Base-by-base conservation (phyloP, 1,284 basidiomycete species). In the Psilocybe mexicana region DNA sequence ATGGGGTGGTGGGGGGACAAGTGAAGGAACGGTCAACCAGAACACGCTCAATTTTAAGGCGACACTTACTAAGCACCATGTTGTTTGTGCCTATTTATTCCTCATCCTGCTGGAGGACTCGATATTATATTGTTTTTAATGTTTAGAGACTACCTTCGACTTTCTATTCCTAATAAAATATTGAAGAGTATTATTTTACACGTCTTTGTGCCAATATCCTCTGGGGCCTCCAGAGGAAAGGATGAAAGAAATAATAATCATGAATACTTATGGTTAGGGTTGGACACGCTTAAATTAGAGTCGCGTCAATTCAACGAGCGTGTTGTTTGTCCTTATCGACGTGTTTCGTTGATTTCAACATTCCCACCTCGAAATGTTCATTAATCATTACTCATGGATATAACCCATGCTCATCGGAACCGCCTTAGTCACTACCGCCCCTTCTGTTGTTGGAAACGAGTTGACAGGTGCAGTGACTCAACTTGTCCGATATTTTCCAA, bases 261-360 rank as follows among this genome's bases (percentile, higher is more conserved):
- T 18, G n/a, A 28, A 30, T 25, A 5, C 23, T 1, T 33, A 30
- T 25, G 63, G 59, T 61, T 61, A 62, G 51, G 59, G 60, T 61
- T 60, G 53, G 54, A 63, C 63, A 60, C 65, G 65, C 50, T 55
- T 64, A 59, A 63, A 64, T 66, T 64, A 61, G 57, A 52, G 43
- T 54, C 63, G 62, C 65, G 60, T 55, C 51, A 61, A 66, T 68
- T 33, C 66, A 68, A 68, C 66, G 60, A 55, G 54, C 65, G 66
- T 59, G 63, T 65, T 68, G 40, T 68, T 68, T 68, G 59, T 24
- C n/a, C 26, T 12, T 68, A 60, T 68, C 47, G 57, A 66, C 66
- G 66, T 57, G 66, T 62, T 57, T 61, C 57, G 56, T 53, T 53
- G 60, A 58, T 58, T 60, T 10, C 26, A 30, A 30, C 25, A 26